A percentile compares a stretch with the other conserved stretches of the same genome.
phyloP scores from a whole-genome alignment of 345 rosid genomes.

The Lumnitzera littorea region DNA sequence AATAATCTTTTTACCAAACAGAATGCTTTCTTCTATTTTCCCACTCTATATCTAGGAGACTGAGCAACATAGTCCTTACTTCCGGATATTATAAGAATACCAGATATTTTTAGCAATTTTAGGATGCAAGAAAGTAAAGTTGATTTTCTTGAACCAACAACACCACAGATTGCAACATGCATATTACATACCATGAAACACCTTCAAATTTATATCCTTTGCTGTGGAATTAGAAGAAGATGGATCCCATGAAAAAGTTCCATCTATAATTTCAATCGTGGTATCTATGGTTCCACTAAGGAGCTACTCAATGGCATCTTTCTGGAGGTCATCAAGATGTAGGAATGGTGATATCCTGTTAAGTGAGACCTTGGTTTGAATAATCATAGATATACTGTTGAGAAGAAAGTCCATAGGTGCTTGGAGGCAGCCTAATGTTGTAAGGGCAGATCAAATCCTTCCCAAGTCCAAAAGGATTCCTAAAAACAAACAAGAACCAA shows the following conservation, averaged over 20 bases:
- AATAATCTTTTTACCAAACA: constrained; percentile 49
- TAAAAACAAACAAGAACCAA: constrained; percentile 39
- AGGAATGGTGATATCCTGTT: constrained; percentile 51
- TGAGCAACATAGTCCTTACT: constrained; percentile 65
- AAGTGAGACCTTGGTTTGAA: constrained; percentile 58
- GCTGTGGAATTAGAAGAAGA: constrained; percentile 26
- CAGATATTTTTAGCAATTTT: constrained; percentile 52
- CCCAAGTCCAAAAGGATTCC: constrained; percentile 46
- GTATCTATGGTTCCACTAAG: constrained; percentile 20
- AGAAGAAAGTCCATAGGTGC: constrained; percentile 47
- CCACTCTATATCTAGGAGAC: constrained; percentile 80
- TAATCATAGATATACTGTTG: constrained; percentile 40
- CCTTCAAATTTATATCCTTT: constrained; percentile 37
- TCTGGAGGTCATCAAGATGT: constrained; percentile 45
- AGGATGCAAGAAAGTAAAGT: constrained; percentile 56
- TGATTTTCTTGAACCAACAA: constrained; percentile 72
- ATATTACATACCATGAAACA: constrained; percentile 28
- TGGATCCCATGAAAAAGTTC: constrained; percentile 53
- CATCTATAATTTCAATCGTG: constrained; percentile 30
- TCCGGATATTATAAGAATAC: constrained; percentile 46
- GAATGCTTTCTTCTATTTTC: constrained; percentile 46
- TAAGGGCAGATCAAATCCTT: constrained; percentile 52
- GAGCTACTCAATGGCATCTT: constrained; percentile 21
- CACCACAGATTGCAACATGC: constrained; percentile 64
- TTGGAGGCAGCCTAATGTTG: constrained; percentile 46